Evolutionary conservation across 2,329 filamentous ascomycete species (phyloP), one percentile per base, ranked within the genome.

Genomic region (Penicillium expansum): DNA sequence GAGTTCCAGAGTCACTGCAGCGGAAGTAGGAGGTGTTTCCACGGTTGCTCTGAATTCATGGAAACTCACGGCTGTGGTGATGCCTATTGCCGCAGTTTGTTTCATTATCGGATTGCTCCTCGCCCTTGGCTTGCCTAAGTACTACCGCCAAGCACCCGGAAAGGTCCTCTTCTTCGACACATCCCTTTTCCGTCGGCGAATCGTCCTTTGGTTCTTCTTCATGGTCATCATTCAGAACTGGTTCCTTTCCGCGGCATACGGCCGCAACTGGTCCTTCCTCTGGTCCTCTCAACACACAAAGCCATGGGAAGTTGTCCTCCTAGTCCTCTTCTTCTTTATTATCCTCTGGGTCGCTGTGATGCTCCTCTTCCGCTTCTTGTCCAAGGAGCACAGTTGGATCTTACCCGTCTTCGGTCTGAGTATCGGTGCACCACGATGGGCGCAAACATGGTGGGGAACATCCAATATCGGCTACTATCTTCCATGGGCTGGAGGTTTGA

Each of bases 351-450:
- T 77, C 20, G 55, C 52, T 18, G 58, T 74, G 52, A 66, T 76
- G 8, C 65, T 68, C 27, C 66, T 85, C 58, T 82, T 88, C 66
- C 79, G 78, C 14, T 70, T 74, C 47, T 77, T 86, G 9, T 83
- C 82, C n/a, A 82, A 81, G 62, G 78, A 78, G 20, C 86, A 88
- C 70, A 83, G 80, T 43, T 88, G 86, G 86, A 82, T 87, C 65
- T 74, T 89, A 5, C 86, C 86, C 16, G 81, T 89, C 55, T 88
- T 88, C 63, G 85, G 86, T 47, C 83, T 88, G 58, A 86, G 85
- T 24, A 79, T 89, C 9, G 84, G 73, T 10, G 85, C 85, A 5
- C 86, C 86, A 1, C 78, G 86, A 60, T 89, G 86, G 84, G 81
- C 81, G 18, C 86, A 89, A 69, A 87, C 87, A 67, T 83, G 86